Percentiles rank a stretch among this genome's conserved stretches.
phyloP scores from a whole-genome alignment of 1,284 basidiomycete species.

The Volvariella surrecta region DNA sequence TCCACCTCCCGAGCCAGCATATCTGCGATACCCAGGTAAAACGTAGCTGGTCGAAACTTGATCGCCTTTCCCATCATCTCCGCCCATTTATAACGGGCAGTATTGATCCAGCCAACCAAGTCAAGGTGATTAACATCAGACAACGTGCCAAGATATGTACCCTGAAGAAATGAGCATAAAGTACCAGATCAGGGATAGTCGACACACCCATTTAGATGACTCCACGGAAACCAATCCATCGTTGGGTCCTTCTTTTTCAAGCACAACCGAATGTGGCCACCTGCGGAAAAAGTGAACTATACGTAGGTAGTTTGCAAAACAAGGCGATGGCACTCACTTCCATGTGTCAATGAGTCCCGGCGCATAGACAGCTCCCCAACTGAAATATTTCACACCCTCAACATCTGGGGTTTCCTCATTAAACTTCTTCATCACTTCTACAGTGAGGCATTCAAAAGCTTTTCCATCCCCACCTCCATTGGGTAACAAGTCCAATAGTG shows the following conservation, averaged over 20 bases:
- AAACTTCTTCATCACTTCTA: slow-evolving; percentile 82
- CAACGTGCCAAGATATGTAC: slow-evolving; percentile 81
- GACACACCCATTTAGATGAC: slow-evolving; percentile 71
- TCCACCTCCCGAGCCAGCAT: slow-evolving; percentile 66
- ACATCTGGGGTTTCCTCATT: slow-evolving; percentile 81
- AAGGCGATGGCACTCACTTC: slow-evolving; percentile 35
- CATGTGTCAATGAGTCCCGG: slow-evolving; percentile 87
- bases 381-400: slow-evolving; percentile 77
- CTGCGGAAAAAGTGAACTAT: slow-evolving; percentile 12
- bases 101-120: slow-evolving; percentile 79
- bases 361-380: slow-evolving; percentile 87
- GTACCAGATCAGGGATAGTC: neutral
- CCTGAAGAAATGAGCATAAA: slow-evolving; percentile 28
- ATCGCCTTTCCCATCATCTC: slow-evolving; percentile 84
- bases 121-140: slow-evolving; percentile 90
- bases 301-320: neutral
- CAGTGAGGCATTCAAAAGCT: slow-evolving; percentile 83
- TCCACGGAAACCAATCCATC: slow-evolving; percentile 84
- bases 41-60: slow-evolving; percentile 81
- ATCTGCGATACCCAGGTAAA: slow-evolving; percentile 79
- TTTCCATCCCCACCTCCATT: slow-evolving; percentile 87
- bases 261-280: slow-evolving; percentile 79
- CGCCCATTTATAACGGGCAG: slow-evolving; percentile 79
- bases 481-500: slow-evolving; percentile 70
- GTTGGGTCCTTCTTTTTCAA: slow-evolving; percentile 87